phyloP scores from a whole-genome alignment of 371 early-diverging fungal genomes.

The Mortierella sp. region DNA sequence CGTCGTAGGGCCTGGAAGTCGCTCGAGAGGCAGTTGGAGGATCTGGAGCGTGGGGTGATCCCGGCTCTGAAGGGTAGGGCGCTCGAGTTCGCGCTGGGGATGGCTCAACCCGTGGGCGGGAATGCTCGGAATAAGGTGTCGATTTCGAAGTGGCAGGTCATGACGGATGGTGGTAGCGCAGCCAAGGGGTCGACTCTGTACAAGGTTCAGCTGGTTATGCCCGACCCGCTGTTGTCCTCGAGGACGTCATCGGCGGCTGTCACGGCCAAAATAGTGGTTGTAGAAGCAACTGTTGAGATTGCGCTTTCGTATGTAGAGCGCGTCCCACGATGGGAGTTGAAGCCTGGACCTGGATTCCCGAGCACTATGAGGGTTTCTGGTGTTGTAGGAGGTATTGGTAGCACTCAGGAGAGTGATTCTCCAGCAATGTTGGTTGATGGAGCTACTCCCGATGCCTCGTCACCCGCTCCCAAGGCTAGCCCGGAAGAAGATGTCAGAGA shows the following conservation, averaged over 20 bases:
- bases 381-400: background rate
- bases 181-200: slow-evolving; percentile 20
- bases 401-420: background rate
- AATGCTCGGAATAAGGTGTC: slow-evolving; percentile 12
- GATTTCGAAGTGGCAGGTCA: slow-evolving; percentile 26
- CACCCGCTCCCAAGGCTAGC: slow-evolving; percentile 1
- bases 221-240: slow-evolving; percentile 16
- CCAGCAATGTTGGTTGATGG: slow-evolving; percentile 10
- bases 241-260: slow-evolving; percentile 9
- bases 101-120: background rate
- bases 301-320: slow-evolving; percentile 36
- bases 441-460: background rate
- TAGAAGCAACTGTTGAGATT: slow-evolving; percentile 40
- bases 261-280: slow-evolving; percentile 28
- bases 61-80: slow-evolving; percentile 12
- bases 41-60: slow-evolving; percentile 23
- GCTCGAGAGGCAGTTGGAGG: slow-evolving; percentile 38
- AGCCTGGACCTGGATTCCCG: slow-evolving; percentile 45
- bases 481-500: slow-evolving; percentile 24
- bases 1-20: slow-evolving; percentile 48
- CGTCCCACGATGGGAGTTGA: slow-evolving; percentile 33
- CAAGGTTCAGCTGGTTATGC: slow-evolving; percentile 28
- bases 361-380: slow-evolving; percentile 17
- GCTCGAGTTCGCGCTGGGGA: background rate
- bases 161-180: slow-evolving; percentile 3